A percentile compares a stretch with the other conserved stretches of the same genome.
These are phyloP conservation scores for Solanum arcanum DNA, from an alignment of 257 asterid species.

Conservation along the genomic window DNA sequence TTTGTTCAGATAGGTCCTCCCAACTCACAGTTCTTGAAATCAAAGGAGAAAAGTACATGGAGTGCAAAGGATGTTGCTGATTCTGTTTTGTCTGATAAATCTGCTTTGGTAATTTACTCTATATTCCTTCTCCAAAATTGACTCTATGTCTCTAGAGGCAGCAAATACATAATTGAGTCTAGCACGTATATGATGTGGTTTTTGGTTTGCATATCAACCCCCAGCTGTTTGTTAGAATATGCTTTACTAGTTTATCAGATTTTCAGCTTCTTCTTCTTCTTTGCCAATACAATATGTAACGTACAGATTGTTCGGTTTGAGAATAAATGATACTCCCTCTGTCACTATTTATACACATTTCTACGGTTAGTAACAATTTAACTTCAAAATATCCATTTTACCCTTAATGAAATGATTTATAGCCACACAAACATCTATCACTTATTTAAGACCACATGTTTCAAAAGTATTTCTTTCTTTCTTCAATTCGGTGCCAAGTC, in stretches of 20 bases:
- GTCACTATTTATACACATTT: not conserved
- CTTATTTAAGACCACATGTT: not conserved
- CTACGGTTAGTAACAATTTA: not conserved
- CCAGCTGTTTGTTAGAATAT: not conserved
- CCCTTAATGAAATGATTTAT: not conserved
- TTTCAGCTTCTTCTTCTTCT: not conserved
- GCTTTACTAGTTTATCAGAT: not conserved
- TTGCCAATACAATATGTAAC: not conserved
- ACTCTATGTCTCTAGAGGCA: not conserved
- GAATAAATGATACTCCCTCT: not conserved
- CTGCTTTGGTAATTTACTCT: conserved; percentile 62
- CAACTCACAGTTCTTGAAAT: conserved; percentile 59
- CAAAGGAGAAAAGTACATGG: conserved; percentile 77
- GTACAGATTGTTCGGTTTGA: not conserved
- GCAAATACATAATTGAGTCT: not conserved
- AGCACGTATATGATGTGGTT: not conserved
- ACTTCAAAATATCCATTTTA: not conserved
- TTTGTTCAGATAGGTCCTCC: conserved; percentile 89
- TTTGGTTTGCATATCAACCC: not conserved
- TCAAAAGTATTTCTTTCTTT: not conserved
- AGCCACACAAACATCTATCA: not conserved
- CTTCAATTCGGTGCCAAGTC: not conserved
- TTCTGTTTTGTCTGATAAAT: conserved; percentile 82
- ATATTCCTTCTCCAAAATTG: not conserved
- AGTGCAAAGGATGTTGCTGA: conserved; percentile 84